Evolutionary conservation across 2,329 filamentous ascomycete species (phyloP).

Genomic region (Cercospora brassicicola): DNA sequence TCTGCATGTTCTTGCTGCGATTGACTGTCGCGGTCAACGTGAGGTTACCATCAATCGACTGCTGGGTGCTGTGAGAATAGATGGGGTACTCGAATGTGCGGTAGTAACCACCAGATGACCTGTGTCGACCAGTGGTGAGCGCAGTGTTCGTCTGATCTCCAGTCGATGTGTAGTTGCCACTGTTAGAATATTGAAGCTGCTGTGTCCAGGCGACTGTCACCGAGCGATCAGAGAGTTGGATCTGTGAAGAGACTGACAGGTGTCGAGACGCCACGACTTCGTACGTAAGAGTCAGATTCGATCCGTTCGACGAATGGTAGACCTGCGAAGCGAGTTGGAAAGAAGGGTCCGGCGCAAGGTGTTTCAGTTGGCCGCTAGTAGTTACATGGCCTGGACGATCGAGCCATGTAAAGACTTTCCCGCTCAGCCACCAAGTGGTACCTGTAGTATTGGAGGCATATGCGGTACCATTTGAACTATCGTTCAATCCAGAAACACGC

Average conservation of each 20-base stretch:
- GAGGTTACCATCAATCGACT: conserved; percentile 44
- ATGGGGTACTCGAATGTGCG: conserved; percentile 62
- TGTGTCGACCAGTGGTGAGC: conserved; percentile 53
- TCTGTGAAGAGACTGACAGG: conserved; percentile 55
- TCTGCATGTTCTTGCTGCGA: conserved; percentile 52
- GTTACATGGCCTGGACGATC: conserved; percentile 51
- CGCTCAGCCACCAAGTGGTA: conserved; percentile 73
- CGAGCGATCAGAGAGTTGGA: conserved; percentile 53
- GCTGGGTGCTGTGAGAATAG: conserved; percentile 56
- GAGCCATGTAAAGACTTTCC: conserved; percentile 78
- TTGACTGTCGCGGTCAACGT: conserved; percentile 51
- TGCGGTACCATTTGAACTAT: conserved; percentile 53
- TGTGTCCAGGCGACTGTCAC: conserved; percentile 58
- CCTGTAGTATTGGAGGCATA: conserved; percentile 57
- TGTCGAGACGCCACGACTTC: conserved; percentile 57
- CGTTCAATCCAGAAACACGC: conserved; percentile 63
- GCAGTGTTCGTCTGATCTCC: conserved; percentile 58
- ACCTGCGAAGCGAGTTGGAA: conserved; percentile 55
- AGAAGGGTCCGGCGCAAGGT: conserved; percentile 45
- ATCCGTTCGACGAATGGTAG: conserved; percentile 51
- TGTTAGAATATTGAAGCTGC: conserved; percentile 56
- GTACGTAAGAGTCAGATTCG: conserved; percentile 59
- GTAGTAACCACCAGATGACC: conserved; percentile 41
- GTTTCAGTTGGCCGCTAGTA: conserved; percentile 51
- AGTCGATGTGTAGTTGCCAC: conserved; percentile 55